Conservation (phyloP, 2,329 filamentous ascomycete species). For the Claviceps paspali region DNA sequence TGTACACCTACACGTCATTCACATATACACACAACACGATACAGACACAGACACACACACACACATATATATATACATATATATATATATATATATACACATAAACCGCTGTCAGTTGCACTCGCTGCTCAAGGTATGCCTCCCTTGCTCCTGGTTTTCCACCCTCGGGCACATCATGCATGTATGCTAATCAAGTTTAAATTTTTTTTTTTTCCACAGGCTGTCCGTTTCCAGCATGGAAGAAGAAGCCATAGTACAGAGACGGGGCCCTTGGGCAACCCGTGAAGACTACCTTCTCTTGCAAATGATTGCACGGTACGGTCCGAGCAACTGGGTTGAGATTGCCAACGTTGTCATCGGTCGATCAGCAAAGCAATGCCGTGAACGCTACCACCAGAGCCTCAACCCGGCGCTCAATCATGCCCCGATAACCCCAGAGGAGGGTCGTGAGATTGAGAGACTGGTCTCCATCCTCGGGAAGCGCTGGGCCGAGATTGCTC, state of each 20-base stretch:
- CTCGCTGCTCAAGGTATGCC: not conserved
- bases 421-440: slow-evolving; percentile 54
- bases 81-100: not conserved
- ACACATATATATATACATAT: too few relatives aligned
- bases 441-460: slow-evolving; percentile 58
- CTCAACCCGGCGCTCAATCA: slow-evolving; percentile 64
- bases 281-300: slow-evolving; percentile 59
- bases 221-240: not conserved
- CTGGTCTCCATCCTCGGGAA: slow-evolving; percentile 68
- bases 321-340: slow-evolving; percentile 77
- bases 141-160: too few relatives aligned
- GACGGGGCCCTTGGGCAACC: slow-evolving; percentile 69
- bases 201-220: not conserved
- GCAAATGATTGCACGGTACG: slow-evolving; percentile 53
- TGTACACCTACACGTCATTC: too few relatives aligned
- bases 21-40: too few relatives aligned
- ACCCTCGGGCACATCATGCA: too few relatives aligned
- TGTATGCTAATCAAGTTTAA: too few relatives aligned
- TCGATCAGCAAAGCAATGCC: slow-evolving; percentile 84
- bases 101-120: not conserved
- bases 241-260: slow-evolving; percentile 11
- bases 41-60: too few relatives aligned
- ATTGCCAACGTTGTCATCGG: slow-evolving; percentile 64
- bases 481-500: slow-evolving; percentile 85
- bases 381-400: slow-evolving; percentile 89